Evolutionary conservation across 1,284 basidiomycete genomes (phyloP).

Genomic region (Tylopilus sp.): DNA sequence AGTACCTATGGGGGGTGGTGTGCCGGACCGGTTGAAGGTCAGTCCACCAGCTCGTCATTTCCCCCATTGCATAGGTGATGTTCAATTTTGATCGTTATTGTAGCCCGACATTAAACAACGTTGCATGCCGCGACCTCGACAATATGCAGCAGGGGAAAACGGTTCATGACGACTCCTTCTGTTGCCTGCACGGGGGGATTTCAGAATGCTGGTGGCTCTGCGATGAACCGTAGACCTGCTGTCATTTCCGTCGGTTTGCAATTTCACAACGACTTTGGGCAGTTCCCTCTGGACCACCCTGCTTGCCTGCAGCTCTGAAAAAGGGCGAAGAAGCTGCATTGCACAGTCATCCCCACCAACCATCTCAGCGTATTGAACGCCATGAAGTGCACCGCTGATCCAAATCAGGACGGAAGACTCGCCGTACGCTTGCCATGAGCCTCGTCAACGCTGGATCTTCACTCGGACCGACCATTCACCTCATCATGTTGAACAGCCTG

Average conservation of each 20-base stretch:
- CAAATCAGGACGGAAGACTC: slow-evolving; percentile 5
- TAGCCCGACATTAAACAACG: background rate
- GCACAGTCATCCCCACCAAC: background rate
- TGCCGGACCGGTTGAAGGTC: too few species aligned
- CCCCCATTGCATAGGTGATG: too few species aligned
- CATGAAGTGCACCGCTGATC: background rate
- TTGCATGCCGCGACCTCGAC: background rate
- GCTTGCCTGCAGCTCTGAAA: background rate
- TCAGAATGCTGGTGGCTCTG: background rate
- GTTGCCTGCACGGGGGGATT: background rate
- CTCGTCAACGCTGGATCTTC: slow-evolving; percentile 35
- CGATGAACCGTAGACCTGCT: background rate
- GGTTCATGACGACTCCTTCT: too few species aligned
- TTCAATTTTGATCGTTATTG: too few species aligned
- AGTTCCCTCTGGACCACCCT: background rate
- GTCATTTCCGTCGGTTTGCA: background rate
- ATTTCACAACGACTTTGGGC: too few species aligned
- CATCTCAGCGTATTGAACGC: slow-evolving; percentile 8
- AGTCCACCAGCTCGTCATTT: too few species aligned
- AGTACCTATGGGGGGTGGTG: too few species aligned
- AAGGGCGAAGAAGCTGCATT: background rate
- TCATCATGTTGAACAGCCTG: slow-evolving; percentile 42
- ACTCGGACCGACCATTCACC: slow-evolving; percentile 31
- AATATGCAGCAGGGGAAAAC: too few species aligned
- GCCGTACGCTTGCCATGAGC: slow-evolving; percentile 35